Conservation (phyloP, 352 stramenopile genomes). For the Aphanomyces cochlioides region DNA sequence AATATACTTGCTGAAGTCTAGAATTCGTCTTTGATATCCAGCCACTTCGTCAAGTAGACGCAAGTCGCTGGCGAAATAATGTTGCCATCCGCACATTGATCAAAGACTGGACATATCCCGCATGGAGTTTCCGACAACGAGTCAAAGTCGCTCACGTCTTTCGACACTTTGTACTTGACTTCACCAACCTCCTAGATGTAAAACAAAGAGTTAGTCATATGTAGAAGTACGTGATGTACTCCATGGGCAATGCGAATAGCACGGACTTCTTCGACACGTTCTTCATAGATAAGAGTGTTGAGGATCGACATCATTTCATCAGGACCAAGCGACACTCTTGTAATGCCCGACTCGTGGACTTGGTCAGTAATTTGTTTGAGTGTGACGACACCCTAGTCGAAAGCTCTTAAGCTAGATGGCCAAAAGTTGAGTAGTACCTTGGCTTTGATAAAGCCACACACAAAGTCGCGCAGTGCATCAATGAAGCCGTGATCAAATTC, state of each 20-base stretch:
- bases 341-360: constrained; percentile 85
- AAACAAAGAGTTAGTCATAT: constrained; percentile 1
- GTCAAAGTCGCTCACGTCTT: constrained; percentile 83
- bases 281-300: constrained; percentile 91
- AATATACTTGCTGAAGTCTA: constrained; percentile 32
- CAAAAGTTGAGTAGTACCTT: constrained; percentile 35
- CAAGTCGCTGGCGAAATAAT: constrained; percentile 88
- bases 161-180: constrained; percentile 84
- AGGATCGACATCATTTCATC: constrained; percentile 91
- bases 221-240: constrained; percentile 39
- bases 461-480: constrained; percentile 92
- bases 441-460: constrained; percentile 88
- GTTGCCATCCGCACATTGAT: constrained; percentile 88
- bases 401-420: background rate
- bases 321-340: constrained; percentile 85
- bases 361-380: constrained; percentile 87
- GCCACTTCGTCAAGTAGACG: constrained; percentile 89
- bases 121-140: constrained; percentile 87
- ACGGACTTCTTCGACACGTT: constrained; percentile 85
- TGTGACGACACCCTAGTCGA: constrained; percentile 65
- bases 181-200: constrained; percentile 58
- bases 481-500: constrained; percentile 99
- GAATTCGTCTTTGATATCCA: constrained; percentile 85
- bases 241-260: constrained; percentile 68
- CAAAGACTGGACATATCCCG: constrained; percentile 86